These are phyloP conservation scores for Colletotrichum sp. DNA, from an alignment of 2,329 filamentous ascomycete genomes.

Conservation along the genomic window DNA sequence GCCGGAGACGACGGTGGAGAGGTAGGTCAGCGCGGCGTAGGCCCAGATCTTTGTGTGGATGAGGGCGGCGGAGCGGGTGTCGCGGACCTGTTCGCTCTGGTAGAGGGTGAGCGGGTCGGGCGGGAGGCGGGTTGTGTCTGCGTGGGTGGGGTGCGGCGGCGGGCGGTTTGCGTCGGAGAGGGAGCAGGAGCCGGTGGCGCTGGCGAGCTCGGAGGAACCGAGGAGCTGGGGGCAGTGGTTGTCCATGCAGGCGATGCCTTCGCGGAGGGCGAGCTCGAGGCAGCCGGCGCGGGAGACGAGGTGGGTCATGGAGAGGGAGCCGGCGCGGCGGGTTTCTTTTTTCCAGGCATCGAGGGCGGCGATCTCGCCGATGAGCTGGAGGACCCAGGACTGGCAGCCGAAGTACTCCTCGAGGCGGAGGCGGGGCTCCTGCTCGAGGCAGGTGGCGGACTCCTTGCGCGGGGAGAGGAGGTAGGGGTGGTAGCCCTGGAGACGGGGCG, in stretches of 20 bases:
- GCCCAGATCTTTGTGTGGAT: constrained; percentile 47
- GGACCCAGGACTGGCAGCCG: constrained; percentile 54
- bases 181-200: neutral
- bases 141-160: constrained; percentile 24
- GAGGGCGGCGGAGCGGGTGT: neutral
- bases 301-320: constrained; percentile 48
- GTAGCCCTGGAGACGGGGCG: constrained; percentile 46
- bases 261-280: constrained; percentile 19
- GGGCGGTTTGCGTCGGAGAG: constrained; percentile 14
- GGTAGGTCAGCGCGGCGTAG: constrained; percentile 50
- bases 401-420: constrained; percentile 45
- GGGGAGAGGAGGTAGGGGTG: constrained; percentile 42
- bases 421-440: constrained; percentile 11
- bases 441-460: constrained; percentile 20
- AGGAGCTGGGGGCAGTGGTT: constrained; percentile 22
- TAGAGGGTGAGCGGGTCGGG: constrained; percentile 15
- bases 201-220: neutral
- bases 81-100: neutral
- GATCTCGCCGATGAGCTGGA: constrained; percentile 59
- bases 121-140: constrained; percentile 8
- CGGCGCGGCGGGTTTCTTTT: constrained; percentile 44
- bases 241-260: constrained; percentile 22
- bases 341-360: constrained; percentile 61
- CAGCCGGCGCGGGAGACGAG: constrained; percentile 36
- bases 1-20: constrained; percentile 52